Evolutionary conservation across 176 grass and related monocot species (phyloP).

Genomic region (Musa itinerans): DNA sequence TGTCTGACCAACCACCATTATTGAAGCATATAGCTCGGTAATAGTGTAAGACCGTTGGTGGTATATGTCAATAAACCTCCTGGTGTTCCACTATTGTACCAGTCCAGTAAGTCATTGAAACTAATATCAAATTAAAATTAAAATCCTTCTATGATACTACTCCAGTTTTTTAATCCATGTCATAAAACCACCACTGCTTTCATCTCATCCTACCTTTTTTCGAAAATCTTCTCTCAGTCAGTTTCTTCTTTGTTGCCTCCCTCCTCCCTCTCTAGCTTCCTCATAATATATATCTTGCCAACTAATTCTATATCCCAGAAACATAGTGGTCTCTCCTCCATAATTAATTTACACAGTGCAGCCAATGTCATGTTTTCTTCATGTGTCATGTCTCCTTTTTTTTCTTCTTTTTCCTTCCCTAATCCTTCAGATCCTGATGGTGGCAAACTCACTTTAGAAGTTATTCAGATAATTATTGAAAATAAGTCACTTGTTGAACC

Average conservation of each 20-base stretch:
- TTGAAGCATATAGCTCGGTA: too few species aligned
- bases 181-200: neutral
- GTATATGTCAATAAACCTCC: too few species aligned
- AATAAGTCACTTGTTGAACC: too few species aligned
- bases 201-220: neutral
- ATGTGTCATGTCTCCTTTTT: neutral
- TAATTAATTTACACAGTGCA: neutral
- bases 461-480: neutral
- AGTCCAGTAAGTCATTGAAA: too few species aligned
- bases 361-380: too few species aligned
- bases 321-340: neutral
- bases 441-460: neutral
- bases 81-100: too few species aligned
- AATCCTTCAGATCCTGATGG: neutral
- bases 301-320: neutral
- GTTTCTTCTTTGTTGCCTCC: neutral
- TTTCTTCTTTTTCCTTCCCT: neutral
- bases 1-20: too few species aligned
- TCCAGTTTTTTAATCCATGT: neutral
- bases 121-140: too few species aligned
- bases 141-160: too few species aligned
- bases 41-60: too few species aligned
- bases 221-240: neutral
- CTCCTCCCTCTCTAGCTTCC: neutral
- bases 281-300: neutral